Evolutionary conservation across 2,329 filamentous ascomycete species (phyloP).

Genomic region (Pezicula radicicola): DNA sequence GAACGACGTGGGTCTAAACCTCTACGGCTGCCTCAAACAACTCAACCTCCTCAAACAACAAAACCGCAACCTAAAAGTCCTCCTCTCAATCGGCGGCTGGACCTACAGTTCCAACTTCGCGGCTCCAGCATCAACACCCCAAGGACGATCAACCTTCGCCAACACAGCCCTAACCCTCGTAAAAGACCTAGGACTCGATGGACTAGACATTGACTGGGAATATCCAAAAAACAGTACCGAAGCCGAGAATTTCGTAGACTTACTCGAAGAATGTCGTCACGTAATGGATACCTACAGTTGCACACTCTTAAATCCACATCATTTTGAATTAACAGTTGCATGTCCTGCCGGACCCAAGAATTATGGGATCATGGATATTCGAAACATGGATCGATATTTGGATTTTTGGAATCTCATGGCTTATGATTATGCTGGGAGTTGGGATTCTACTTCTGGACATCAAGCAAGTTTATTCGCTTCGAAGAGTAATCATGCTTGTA

Average conservation of each 20-base stretch:
- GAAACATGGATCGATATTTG: slow-evolving; percentile 60
- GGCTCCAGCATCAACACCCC: slow-evolving; percentile 66
- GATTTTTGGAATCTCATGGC: slow-evolving; percentile 85
- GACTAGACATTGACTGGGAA: slow-evolving; percentile 68
- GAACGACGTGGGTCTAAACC: slow-evolving; percentile 72
- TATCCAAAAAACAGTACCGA: slow-evolving; percentile 55
- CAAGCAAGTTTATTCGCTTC: slow-evolving; percentile 75
- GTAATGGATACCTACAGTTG: slow-evolving; percentile 56
- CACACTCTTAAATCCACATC: slow-evolving; percentile 34
- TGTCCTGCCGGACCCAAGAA: slow-evolving; percentile 61
- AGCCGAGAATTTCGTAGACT: slow-evolving; percentile 55
- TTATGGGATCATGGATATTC: slow-evolving; percentile 59
- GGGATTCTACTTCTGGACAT: slow-evolving; percentile 71
- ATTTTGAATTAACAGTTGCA: slow-evolving; percentile 64
- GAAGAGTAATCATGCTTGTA: slow-evolving; percentile 53
- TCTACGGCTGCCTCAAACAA: slow-evolving; percentile 89
- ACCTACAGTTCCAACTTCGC: slow-evolving; percentile 85
- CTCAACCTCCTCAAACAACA: slow-evolving; percentile 77
- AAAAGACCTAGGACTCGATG: slow-evolving; percentile 76
- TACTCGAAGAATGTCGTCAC: slow-evolving; percentile 52
- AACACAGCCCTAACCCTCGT: slow-evolving; percentile 70
- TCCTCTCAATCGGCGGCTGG: slow-evolving; percentile 90
- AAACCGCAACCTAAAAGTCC: slow-evolving; percentile 79
- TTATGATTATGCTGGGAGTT: slow-evolving; percentile 84
- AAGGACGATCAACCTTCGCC: slow-evolving; percentile 71